A percentile compares a stretch with the other conserved stretches of the same genome.
These are phyloP conservation scores for Ophiocordyceps camponoti-floridani DNA, from an alignment of 2,329 filamentous ascomycete genomes.

Conservation along the genomic window DNA sequence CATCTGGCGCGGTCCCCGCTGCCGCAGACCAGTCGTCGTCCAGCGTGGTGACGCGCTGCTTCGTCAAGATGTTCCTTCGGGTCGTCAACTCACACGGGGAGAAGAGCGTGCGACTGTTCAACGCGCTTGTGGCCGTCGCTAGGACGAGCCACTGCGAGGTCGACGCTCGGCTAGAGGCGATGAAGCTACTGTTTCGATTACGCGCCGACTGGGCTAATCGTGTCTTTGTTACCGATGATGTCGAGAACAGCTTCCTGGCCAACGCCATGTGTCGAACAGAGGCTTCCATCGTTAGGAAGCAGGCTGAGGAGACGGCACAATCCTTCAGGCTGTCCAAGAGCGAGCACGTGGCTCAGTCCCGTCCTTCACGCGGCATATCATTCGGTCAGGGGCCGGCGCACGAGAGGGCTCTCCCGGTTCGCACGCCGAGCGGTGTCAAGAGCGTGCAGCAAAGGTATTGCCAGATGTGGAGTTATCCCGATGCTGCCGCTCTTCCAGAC, in stretches of 20 bases:
- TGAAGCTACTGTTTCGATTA: conserved; percentile 67
- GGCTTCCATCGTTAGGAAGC: conserved; percentile 29
- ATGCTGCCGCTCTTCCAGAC: conserved; percentile 35
- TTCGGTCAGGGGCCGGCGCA: conserved; percentile 27
- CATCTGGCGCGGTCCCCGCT: conserved; percentile 6
- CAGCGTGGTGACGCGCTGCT: conserved; percentile 53
- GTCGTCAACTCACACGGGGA: conserved; percentile 46
- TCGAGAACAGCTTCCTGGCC: conserved; percentile 59
- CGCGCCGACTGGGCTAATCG: conserved; percentile 67
- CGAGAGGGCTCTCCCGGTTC: conserved; percentile 22
- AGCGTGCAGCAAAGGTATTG: conserved; percentile 19
- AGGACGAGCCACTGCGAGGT: conserved; percentile 40
- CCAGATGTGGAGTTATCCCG: conserved; percentile 40
- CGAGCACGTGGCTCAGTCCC: conserved; percentile 19
- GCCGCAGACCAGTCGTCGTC: conserved; percentile 32
- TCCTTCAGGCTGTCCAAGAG: conserved; percentile 23
- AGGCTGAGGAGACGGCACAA: conserved; percentile 31
- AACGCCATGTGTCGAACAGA: conserved; percentile 50
- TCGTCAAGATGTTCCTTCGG: conserved; percentile 60
- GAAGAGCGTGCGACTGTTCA: conserved; percentile 47
- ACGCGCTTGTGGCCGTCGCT: conserved; percentile 45
- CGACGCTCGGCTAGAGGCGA: conserved; percentile 53
- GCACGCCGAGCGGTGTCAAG: conserved; percentile 23
- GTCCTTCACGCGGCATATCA: conserved; percentile 32
- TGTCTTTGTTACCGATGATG: conserved; percentile 51